Evolutionary conservation across 768 basidiomycete genomes (phyloP).

Genomic region (Thelephora aurantiotincta): DNA sequence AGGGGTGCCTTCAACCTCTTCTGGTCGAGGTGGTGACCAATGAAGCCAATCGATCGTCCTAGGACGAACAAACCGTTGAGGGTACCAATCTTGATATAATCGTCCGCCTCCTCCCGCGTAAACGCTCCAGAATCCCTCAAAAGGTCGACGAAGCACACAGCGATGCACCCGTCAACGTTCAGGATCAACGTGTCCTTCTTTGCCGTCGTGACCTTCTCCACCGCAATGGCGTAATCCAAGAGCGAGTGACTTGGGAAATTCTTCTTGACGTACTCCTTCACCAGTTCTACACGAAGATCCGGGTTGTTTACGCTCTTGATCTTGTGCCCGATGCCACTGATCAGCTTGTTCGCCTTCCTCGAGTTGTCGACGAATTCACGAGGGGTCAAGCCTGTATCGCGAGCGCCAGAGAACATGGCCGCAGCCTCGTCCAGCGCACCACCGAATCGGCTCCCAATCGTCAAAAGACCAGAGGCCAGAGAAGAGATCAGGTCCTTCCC

Average conservation of each 20-base stretch:
- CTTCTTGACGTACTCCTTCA: conserved; percentile 91
- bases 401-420: conserved; percentile 84
- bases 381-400: conserved; percentile 88
- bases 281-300: conserved; percentile 82
- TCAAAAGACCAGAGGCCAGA: conserved; percentile 88
- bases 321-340: conserved; percentile 99
- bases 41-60: conserved; percentile 95
- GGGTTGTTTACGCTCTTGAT: conserved; percentile 98
- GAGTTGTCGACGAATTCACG: conserved; percentile 94
- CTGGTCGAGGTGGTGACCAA: conserved; percentile 94
- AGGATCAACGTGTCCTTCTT: conserved; percentile 98
- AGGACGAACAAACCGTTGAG: conserved; percentile 96
- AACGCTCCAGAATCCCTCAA: conserved; percentile 88
- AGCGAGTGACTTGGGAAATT: conserved; percentile 92
- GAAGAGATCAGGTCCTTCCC: conserved; percentile 98
- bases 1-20: conserved; percentile 86
- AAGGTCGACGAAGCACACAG: conserved; percentile 92
- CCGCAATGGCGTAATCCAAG: conserved; percentile 89
- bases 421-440: conserved; percentile 98
- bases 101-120: conserved; percentile 89
- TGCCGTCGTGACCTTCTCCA: conserved; percentile 92
- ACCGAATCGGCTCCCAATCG: conserved; percentile 96
- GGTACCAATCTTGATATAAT: conserved; percentile 94
- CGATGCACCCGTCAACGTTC: conserved; percentile 93
- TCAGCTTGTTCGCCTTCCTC: conserved; percentile 88